Base-by-base conservation (phyloP, 352 stramenopile species). In the Phytophthora pini region DNA sequence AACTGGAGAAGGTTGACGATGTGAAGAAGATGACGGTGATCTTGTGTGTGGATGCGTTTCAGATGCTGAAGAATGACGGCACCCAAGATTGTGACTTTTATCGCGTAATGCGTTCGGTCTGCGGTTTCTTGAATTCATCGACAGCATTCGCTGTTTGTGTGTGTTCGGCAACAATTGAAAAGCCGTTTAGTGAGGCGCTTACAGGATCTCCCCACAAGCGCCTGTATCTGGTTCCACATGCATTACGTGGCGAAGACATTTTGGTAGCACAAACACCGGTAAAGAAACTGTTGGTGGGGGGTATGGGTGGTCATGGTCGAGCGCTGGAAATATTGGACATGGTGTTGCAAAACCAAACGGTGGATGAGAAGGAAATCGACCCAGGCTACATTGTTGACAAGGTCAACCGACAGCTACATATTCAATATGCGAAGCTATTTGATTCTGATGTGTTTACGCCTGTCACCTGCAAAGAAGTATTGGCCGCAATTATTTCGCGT, bases 141-240 rank as follows among this genome's bases (percentile, higher is more conserved):
- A 43, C 4, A 43, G 13, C 38, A 43, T 43, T 43, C n/a, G 38
- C 38, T 11, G 38, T 43, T 43, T 43, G 38, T 43, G 38, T 43
- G 38, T 43, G 38, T 10, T 43, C 38, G n/a, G 12, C 38, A 43
- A 43, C 38, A 20, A 43, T 20, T 43, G 38, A n/a, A 2, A 20
- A 43, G 5, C 38, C 38, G 11, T 5, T 43, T 15, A 43, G n/a
- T 8, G 38, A n/a, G 8, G 38, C 38, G 12, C 12, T 43, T 43
- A 20, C 5, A 4, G n/a, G 4, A 9, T 43, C 38, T 22, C 7
- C 11, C n/a, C 38, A 43, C 15, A 20, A n/a, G n/a, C 13, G 12
- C 0, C 1, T 20, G 13, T 43, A 43, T 20, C n/a, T 43, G 38
- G 13, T n/a, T 22, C 38, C 38, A 43, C 13, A 13, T 43, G 38